Conservation (phyloP, 1,139 yeast species). For the Suhomyces yuchorum region DNA sequence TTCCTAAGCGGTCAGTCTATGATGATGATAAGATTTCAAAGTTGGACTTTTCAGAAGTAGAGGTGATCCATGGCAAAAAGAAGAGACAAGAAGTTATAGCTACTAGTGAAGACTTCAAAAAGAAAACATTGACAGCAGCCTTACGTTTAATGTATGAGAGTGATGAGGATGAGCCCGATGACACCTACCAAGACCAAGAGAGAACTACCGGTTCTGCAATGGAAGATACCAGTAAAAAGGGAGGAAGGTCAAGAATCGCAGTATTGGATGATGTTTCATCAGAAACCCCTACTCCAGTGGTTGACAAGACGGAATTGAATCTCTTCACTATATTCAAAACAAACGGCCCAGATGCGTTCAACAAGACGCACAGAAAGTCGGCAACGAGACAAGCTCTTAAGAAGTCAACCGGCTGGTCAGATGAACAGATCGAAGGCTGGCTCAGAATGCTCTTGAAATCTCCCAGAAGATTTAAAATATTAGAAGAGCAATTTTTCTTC, state of each 20-base stretch:
- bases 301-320: conserved; percentile 44
- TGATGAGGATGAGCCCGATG: conserved; percentile 83
- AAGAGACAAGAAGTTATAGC: conserved; percentile 19
- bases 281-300: conserved; percentile 15
- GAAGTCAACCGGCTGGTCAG: conserved; percentile 65
- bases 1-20: conserved; percentile 24
- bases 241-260: conserved; percentile 11
- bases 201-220: conserved; percentile 37
- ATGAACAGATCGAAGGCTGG: conserved; percentile 95
- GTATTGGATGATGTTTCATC: conserved; percentile 20
- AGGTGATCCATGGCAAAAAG: conserved; percentile 28
- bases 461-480: conserved; percentile 57
- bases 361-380: conserved; percentile 52
- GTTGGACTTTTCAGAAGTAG: conserved; percentile 21
- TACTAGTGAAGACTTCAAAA: conserved; percentile 41
- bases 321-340: conserved; percentile 61
- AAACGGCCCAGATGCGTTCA: conserved; percentile 52
- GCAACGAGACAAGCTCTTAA: conserved; percentile 55
- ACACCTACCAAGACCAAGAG: conserved; percentile 79
- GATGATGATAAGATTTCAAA: conserved; percentile 34
- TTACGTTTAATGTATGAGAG: conserved; percentile 65
- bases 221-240: conserved; percentile 18
- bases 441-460: conserved; percentile 69
- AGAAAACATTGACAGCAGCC: conserved; percentile 64
- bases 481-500: conserved; percentile 65